Evolutionary conservation across 2,329 filamentous ascomycete species (phyloP).

Genomic region (Alternaria tenuissima): DNA sequence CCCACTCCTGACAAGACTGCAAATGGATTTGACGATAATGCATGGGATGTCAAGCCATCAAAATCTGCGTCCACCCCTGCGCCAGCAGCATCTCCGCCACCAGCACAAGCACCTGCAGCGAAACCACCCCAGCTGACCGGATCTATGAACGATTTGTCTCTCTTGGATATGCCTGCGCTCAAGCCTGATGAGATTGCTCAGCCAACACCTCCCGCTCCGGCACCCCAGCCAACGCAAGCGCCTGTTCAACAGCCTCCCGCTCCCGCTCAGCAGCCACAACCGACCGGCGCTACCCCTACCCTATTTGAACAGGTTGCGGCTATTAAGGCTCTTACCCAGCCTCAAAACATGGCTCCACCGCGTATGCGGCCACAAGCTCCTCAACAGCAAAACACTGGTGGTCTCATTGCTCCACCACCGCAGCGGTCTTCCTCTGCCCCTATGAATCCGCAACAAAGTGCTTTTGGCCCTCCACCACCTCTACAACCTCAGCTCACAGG

Average conservation of each 20-base stretch:
- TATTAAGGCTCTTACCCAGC: slow-evolving; percentile 50
- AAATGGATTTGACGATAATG: slow-evolving; percentile 90
- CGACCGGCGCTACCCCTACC: slow-evolving; percentile 56
- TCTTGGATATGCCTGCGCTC: slow-evolving; percentile 62
- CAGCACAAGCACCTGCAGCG: slow-evolving; percentile 52
- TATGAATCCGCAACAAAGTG: slow-evolving; percentile 72
- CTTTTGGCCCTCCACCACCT: slow-evolving; percentile 73
- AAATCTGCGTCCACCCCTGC: slow-evolving; percentile 61
- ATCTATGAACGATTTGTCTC: slow-evolving; percentile 72
- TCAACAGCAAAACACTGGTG: slow-evolving; percentile 65
- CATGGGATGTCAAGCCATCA: slow-evolving; percentile 92
- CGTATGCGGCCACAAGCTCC: slow-evolving; percentile 77
- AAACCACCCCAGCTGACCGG: slow-evolving; percentile 62
- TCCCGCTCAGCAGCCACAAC: slow-evolving; percentile 44
- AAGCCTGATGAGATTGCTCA: slow-evolving; percentile 53
- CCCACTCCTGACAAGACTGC: slow-evolving; percentile 60
- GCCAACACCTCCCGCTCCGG: slow-evolving; percentile 51
- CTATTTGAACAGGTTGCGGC: slow-evolving; percentile 49
- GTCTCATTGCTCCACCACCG: slow-evolving; percentile 79
- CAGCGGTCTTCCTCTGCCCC: slow-evolving; percentile 86
- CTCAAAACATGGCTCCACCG: slow-evolving; percentile 52
- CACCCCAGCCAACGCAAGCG: slow-evolving; percentile 52
- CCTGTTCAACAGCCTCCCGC: slow-evolving; percentile 51
- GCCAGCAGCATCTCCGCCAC: slow-evolving; percentile 50
- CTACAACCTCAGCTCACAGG: slow-evolving; percentile 89